Evolutionary conservation across 2,329 filamentous ascomycete species (phyloP).

Genomic region (Ilyonectria mors-panacis): DNA sequence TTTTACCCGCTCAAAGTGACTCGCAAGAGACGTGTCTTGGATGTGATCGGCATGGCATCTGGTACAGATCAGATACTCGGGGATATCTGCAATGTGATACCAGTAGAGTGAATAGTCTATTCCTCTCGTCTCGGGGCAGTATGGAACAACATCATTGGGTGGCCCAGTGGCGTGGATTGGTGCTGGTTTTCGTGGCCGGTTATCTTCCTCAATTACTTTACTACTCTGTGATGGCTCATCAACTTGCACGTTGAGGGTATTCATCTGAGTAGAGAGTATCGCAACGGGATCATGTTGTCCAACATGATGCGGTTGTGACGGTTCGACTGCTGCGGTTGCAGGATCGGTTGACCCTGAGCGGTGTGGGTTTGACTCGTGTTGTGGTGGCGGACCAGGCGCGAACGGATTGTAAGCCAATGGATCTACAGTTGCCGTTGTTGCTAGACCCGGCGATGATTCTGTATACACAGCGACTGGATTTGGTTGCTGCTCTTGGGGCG

Average conservation of each 20-base stretch:
- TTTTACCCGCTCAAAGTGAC: constrained; percentile 48
- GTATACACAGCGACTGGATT: background rate
- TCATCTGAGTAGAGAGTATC: constrained; percentile 38
- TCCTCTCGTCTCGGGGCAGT: constrained; percentile 48
- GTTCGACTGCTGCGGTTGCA: background rate
- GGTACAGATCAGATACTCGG: constrained; percentile 57
- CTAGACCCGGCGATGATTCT: background rate
- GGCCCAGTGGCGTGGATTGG: constrained; percentile 41
- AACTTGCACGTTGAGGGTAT: constrained; percentile 29
- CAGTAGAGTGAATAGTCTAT: constrained; percentile 52
- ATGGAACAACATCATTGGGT: constrained; percentile 42
- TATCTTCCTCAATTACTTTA: background rate
- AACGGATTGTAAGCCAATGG: background rate
- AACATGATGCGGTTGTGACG: background rate
- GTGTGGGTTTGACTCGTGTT: background rate
- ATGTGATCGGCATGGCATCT: constrained; percentile 59
- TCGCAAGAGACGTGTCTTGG: constrained; percentile 46
- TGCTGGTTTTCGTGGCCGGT: constrained; percentile 28
- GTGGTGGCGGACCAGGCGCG: background rate
- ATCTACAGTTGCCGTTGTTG: background rate
- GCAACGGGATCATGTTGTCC: constrained; percentile 23
- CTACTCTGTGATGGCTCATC: background rate
- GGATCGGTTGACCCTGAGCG: background rate
- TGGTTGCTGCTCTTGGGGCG: background rate
- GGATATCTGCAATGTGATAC: constrained; percentile 47